Percentiles rank a stretch among this genome's conserved stretches.
These are phyloP conservation scores for Podospora comata DNA, from an alignment of 495 filamentous ascomycete genomes.

Conservation along the genomic window DNA sequence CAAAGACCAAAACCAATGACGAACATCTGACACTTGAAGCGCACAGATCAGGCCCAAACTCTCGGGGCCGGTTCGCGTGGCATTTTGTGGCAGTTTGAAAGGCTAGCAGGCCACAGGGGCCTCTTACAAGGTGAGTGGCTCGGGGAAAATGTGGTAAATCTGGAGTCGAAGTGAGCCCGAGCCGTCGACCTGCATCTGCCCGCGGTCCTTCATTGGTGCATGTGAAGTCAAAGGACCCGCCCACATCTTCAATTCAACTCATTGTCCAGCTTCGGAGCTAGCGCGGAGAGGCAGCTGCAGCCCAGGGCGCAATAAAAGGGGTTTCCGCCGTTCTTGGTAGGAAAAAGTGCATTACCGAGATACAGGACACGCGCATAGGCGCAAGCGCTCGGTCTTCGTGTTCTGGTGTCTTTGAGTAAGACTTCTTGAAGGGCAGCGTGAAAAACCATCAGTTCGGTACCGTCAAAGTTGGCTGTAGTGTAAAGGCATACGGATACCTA, in stretches of 20 bases:
- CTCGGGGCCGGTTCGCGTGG: slow-evolving; percentile 9
- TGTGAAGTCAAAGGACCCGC: slow-evolving; percentile 1
- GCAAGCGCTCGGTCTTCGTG: slow-evolving; percentile 3
- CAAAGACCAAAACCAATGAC: not conserved
- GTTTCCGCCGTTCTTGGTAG: not conserved
- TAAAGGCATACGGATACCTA: too few species aligned
- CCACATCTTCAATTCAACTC: slow-evolving; percentile 7
- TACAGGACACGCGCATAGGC: slow-evolving; percentile 8
- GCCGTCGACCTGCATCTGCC: slow-evolving; percentile 4
- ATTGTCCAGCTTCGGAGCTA: slow-evolving; percentile 1
- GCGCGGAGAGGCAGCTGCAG: not conserved
- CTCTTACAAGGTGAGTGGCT: not conserved
- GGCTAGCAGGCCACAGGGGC: not conserved
- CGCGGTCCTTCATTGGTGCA: slow-evolving; percentile 13
- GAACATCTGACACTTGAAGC: slow-evolving; percentile 2
- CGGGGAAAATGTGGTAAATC: not conserved
- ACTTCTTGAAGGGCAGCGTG: not conserved
- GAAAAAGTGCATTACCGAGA: slow-evolving; percentile 11
- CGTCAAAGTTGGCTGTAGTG: not conserved
- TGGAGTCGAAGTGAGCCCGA: not conserved
- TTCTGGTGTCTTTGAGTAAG: slow-evolving; percentile 4
- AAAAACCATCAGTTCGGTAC: not conserved
- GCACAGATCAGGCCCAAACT: not conserved
- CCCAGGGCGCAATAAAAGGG: slow-evolving; percentile 5
- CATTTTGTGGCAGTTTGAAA: not conserved